phyloP scores from a whole-genome alignment of 495 filamentous ascomycete species.

The Lasiosphaeriaceae sp. region DNA sequence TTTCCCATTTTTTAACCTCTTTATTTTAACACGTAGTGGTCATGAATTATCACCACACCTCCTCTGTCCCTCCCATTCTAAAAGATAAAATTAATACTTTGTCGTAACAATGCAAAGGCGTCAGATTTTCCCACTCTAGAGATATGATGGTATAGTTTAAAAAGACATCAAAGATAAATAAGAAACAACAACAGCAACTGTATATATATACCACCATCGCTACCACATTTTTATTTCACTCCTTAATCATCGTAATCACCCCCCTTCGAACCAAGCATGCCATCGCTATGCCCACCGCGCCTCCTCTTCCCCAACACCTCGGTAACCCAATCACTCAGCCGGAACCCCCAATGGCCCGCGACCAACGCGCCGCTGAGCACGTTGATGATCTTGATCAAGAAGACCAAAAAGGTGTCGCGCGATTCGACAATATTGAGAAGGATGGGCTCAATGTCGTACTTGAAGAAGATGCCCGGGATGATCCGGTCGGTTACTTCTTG shows the following conservation, averaged over 20 bases:
- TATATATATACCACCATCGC: no score
- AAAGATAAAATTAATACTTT: neutral
- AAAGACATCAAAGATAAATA: no score
- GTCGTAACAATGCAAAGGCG: neutral
- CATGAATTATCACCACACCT: no score
- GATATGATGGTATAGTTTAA: no score
- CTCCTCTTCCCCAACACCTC: conserved; percentile 47
- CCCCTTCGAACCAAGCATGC: conserved; percentile 45
- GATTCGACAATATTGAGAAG: conserved; percentile 79
- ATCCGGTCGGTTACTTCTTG: conserved; percentile 61
- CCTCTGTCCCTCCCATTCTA: no score
- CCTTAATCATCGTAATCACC: neutral
- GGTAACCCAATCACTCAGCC: conserved; percentile 47
- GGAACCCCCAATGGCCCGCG: conserved; percentile 58
- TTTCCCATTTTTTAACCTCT: no score
- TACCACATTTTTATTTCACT: no score
- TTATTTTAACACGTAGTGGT: no score
- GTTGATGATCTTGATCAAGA: conserved; percentile 71
- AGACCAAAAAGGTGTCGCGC: conserved; percentile 64
- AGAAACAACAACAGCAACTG: no score
- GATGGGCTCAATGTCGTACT: conserved; percentile 98
- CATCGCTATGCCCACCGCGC: conserved; percentile 51
- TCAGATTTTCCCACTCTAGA: neutral
- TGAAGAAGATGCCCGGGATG: conserved; percentile 94
- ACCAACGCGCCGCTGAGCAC: conserved; percentile 58